Conservation (phyloP, 371 early-diverging fungal genomes). For the Phascolomyces articulosus region DNA sequence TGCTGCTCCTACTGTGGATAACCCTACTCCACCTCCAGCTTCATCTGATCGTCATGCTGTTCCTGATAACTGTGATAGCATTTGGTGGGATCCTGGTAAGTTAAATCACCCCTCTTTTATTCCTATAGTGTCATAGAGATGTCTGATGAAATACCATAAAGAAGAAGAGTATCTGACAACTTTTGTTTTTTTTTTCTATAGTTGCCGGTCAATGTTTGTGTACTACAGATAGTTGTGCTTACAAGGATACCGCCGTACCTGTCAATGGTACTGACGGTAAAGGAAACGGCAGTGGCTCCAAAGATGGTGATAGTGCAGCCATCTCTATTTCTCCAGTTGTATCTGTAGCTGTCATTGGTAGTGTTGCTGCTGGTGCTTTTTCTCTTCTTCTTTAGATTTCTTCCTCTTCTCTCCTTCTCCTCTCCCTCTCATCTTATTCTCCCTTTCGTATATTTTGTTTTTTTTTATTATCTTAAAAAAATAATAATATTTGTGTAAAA, state of each 20-base stretch:
- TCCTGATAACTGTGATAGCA: slow-evolving; percentile 68
- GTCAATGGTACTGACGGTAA: slow-evolving; percentile 20
- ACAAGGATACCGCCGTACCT: slow-evolving; percentile 54
- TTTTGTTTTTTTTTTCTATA: background rate
- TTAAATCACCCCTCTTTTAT: background rate
- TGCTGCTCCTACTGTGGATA: slow-evolving; percentile 49
- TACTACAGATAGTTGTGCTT: slow-evolving; percentile 50
- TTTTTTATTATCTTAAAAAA: too few relatives aligned
- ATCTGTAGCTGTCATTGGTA: slow-evolving; percentile 1
- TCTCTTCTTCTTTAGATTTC: slow-evolving; percentile 2
- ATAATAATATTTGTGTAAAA: too few relatives aligned
- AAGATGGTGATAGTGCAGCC: slow-evolving; percentile 2
- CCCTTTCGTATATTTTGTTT: background rate
- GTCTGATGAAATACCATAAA: too few relatives aligned
- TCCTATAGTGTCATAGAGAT: too few relatives aligned
- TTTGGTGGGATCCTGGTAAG: slow-evolving; percentile 75
- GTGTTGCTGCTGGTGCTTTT: slow-evolving; percentile 13
- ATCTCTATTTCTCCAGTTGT: slow-evolving; percentile 1
- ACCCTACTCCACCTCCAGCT: slow-evolving; percentile 54
- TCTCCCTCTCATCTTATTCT: background rate
- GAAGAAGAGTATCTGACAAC: background rate
- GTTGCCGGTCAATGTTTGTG: slow-evolving; percentile 60
- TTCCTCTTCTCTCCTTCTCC: background rate
- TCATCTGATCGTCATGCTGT: slow-evolving; percentile 56
- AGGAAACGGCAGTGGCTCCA: slow-evolving; percentile 4